These are phyloP conservation scores for Byssochlamys sp. DNA, from an alignment of 2,329 filamentous ascomycete genomes.

Conservation along the genomic window DNA sequence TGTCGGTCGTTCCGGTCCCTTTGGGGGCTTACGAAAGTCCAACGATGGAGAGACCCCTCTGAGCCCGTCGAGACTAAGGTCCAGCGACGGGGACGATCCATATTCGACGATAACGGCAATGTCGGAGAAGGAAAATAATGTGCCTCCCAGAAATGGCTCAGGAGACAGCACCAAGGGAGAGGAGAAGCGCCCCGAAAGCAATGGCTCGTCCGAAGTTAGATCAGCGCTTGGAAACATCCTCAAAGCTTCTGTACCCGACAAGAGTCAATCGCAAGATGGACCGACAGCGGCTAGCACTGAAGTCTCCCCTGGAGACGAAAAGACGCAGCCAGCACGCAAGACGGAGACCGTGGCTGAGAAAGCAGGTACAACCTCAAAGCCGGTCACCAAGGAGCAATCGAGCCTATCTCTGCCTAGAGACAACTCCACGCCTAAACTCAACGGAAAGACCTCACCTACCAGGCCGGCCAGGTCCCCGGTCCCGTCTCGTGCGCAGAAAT, in stretches of 20 bases:
- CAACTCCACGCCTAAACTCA: conserved; percentile 12
- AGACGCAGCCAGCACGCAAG: conserved; percentile 4
- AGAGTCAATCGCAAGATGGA: not conserved
- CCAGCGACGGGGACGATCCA: conserved; percentile 22
- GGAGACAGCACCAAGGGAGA: conserved; percentile 6
- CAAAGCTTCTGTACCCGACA: not conserved
- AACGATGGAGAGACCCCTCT: conserved; percentile 26
- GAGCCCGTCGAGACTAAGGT: conserved; percentile 21
- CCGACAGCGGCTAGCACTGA: not conserved
- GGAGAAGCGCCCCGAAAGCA: conserved; percentile 1
- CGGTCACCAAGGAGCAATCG: conserved; percentile 23
- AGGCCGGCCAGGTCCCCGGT: conserved; percentile 13
- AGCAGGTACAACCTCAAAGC: conserved; percentile 11
- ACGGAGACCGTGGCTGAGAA: conserved; percentile 10
- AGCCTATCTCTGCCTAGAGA: conserved; percentile 20
- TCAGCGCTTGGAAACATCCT: not conserved
- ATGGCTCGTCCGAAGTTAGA: not conserved
- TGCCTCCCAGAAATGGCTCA: conserved; percentile 16
- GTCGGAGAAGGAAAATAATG: conserved; percentile 13
- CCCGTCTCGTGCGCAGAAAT: conserved; percentile 12
- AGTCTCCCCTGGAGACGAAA: not conserved
- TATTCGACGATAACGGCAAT: conserved; percentile 16
- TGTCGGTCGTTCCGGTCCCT: conserved; percentile 31
- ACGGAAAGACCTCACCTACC: conserved; percentile 11
- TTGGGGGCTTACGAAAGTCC: conserved; percentile 34